Percentiles rank a stretch among this genome's conserved stretches.
phyloP scores from a whole-genome alignment of 2,329 filamentous ascomycete genomes.

The Fusarium sp. region DNA sequence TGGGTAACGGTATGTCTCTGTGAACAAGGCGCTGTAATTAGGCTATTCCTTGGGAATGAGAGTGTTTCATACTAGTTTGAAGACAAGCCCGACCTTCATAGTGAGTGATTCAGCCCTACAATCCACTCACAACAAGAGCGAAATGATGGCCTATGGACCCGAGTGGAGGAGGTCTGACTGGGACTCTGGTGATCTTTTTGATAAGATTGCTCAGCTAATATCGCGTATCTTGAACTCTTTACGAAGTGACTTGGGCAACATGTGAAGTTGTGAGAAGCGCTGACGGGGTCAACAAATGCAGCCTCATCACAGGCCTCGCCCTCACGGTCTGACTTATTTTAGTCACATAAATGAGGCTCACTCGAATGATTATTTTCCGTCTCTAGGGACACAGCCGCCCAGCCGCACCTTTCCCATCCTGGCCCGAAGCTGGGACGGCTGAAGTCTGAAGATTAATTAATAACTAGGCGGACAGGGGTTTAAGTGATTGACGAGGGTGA shows the following conservation, averaged over 20 bases:
- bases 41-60: background rate
- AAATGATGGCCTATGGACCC: background rate
- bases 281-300: background rate
- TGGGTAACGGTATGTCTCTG: background rate
- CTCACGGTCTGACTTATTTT: background rate
- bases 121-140: constrained; percentile 8
- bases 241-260: background rate
- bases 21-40: background rate
- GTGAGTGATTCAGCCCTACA: constrained; percentile 30
- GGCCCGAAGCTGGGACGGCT: constrained; percentile 14
- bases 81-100: background rate
- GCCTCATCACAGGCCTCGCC: background rate
- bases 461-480: constrained; percentile 13
- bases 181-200: background rate
- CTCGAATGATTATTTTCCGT: constrained; percentile 22
- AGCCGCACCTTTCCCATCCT: constrained; percentile 13
- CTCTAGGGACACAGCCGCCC: constrained; percentile 9
- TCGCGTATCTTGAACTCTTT: background rate
- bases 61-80: background rate
- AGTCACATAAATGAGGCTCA: constrained; percentile 26
- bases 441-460: constrained; percentile 16
- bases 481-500: constrained; percentile 11
- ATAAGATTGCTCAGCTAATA: background rate
- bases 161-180: constrained; percentile 2
- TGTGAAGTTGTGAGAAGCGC: background rate